Percentiles rank a stretch among this genome's conserved stretches.
Evolutionary conservation across 2,329 filamentous ascomycete species (phyloP).

Genomic region (Colletotrichum sojae): DNA sequence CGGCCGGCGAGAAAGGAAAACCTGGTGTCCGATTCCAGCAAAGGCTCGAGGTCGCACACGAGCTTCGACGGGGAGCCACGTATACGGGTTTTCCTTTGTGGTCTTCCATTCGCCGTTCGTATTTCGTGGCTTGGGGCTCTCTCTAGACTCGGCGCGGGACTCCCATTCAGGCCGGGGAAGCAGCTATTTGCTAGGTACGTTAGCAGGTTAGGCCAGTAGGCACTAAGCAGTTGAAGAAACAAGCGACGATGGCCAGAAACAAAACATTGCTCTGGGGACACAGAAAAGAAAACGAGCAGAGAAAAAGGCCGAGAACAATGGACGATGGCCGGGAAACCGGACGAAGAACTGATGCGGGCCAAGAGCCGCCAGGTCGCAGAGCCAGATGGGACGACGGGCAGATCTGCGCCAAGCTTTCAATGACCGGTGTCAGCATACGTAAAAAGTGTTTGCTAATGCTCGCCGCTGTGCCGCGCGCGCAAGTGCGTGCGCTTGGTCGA

Average conservation of each 20-base stretch:
- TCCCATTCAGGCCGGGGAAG: background rate
- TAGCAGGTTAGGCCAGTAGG: background rate
- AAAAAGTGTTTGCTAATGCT: slow-evolving; percentile 20
- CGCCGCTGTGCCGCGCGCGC: too few relatives aligned
- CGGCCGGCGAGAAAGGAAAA: slow-evolving; percentile 8
- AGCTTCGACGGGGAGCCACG: slow-evolving; percentile 3
- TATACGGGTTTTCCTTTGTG: slow-evolving; percentile 5
- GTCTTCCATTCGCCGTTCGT: background rate
- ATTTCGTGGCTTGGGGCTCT: slow-evolving; percentile 17
- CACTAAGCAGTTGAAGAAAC: background rate
- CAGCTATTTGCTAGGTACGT: too few relatives aligned
- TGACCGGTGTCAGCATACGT: slow-evolving; percentile 21
- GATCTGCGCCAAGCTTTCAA: slow-evolving; percentile 17
- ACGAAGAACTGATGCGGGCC: background rate
- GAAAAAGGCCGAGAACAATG: background rate
- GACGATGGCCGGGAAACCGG: slow-evolving; percentile 17
- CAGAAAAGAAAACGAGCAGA: background rate
- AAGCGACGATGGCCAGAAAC: background rate
- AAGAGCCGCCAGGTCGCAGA: slow-evolving; percentile 2
- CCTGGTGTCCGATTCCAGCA: slow-evolving; percentile 23
- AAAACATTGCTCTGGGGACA: background rate
- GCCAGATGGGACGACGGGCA: slow-evolving; percentile 3
- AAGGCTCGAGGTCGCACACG: background rate
- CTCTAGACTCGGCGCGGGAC: slow-evolving; percentile 3
- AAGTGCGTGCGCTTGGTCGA: background rate